Conservation (phyloP, 441 rosid species). For the Adansonia grandidieri region DNA sequence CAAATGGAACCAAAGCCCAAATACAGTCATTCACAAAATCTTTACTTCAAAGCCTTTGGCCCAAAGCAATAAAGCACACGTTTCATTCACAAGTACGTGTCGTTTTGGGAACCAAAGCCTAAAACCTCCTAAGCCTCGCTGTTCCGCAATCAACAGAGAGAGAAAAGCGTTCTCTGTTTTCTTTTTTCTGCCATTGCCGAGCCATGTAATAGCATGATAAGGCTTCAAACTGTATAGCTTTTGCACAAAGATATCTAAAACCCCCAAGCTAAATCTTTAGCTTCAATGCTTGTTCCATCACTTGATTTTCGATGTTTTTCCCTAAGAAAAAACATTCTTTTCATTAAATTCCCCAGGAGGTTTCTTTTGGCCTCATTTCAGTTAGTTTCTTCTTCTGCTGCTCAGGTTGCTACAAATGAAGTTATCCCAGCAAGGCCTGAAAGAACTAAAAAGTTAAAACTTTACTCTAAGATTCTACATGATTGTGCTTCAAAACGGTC, state of each 20-base stretch:
- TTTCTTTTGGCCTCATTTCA: neutral
- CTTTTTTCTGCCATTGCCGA: neutral
- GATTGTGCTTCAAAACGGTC: conserved; percentile 42
- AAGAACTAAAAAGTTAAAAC: conserved; percentile 2
- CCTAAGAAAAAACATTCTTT: neutral
- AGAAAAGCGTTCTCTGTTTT: neutral
- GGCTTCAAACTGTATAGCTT: neutral
- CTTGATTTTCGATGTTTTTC: conserved; percentile 11
- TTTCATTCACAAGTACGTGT: neutral
- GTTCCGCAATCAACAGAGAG: too few relatives aligned
- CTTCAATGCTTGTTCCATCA: conserved; percentile 13
- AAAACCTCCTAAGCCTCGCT: neutral
- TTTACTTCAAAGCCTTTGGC: neutral
- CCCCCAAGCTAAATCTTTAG: neutral
- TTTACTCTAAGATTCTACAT: conserved; percentile 39
- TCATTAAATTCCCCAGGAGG: neutral
- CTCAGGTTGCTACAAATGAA: neutral
- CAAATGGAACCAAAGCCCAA: neutral
- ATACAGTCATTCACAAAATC: neutral
- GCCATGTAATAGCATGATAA: neutral
- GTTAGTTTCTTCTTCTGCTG: neutral
- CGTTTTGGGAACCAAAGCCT: neutral
- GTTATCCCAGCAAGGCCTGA: neutral
- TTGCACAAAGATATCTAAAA: neutral
- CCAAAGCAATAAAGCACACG: neutral